Conservation (phyloP, 371 early-diverging fungal genomes). For the Lichtheimia corymbifera region DNA sequence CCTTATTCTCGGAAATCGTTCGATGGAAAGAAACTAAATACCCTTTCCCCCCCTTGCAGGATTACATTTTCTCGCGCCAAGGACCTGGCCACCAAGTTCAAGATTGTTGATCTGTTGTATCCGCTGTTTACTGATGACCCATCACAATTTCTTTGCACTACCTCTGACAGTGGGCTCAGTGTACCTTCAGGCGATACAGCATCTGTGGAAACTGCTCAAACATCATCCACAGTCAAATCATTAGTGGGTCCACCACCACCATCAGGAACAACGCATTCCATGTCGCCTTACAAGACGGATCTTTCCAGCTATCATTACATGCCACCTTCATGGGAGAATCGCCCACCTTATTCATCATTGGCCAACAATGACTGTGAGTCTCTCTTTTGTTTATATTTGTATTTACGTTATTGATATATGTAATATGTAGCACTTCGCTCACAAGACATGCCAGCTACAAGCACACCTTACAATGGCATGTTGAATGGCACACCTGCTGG, state of each 20-base stretch:
- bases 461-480: conserved; percentile 8
- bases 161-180: not conserved
- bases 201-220: conserved; percentile 13
- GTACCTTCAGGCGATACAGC: conserved; percentile 8
- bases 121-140: conserved; percentile 80
- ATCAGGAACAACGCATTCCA: not conserved
- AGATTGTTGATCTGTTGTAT: conserved; percentile 68
- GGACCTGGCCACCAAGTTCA: conserved; percentile 69
- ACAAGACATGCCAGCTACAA: conserved; percentile 12
- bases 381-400: conserved; percentile 8
- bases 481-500: not conserved
- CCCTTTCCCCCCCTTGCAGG: conserved; percentile 25
- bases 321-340: conserved; percentile 5
- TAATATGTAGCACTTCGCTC: conserved; percentile 5
- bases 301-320: conserved; percentile 6
- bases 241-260: conserved; percentile 5
- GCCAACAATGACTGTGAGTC: conserved; percentile 17
- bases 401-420: conserved; percentile 9
- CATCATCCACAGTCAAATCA: conserved; percentile 10
- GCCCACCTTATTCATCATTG: not conserved
- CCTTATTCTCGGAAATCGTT: too few species aligned
- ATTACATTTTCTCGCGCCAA: conserved; percentile 75
- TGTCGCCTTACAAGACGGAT: conserved; percentile 10
- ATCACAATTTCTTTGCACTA: conserved; percentile 24
- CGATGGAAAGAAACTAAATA: too few species aligned